Evolutionary conservation across 257 asterid species (phyloP).

Genomic region (Solanum appendiculatum): DNA sequence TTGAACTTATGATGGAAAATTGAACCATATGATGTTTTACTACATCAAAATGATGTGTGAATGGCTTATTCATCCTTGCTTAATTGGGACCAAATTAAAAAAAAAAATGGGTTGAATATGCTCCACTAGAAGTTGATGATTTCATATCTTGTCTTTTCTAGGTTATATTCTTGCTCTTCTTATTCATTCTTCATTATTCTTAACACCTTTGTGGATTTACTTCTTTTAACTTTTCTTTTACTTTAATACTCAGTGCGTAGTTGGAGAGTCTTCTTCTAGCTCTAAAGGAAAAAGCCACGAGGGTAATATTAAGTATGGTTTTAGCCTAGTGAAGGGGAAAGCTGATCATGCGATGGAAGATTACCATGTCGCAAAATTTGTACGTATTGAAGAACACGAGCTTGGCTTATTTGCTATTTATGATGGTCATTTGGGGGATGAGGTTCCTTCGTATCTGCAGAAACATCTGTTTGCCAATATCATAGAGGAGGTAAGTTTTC

Average conservation of each 20-base stretch:
- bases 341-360: constrained; percentile 87
- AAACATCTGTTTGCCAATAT: constrained; percentile 28
- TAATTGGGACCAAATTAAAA: not conserved
- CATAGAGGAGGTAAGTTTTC: constrained; percentile 23
- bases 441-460: constrained; percentile 32
- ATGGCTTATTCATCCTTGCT: not conserved
- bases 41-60: not conserved
- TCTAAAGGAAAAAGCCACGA: constrained; percentile 25
- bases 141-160: not conserved
- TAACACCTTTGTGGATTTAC: not conserved
- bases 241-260: constrained; percentile 17
- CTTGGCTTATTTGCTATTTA: constrained; percentile 35
- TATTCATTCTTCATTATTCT: not conserved
- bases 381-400: constrained; percentile 18
- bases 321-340: constrained; percentile 46
- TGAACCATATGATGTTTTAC: not conserved
- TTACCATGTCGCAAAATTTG: constrained; percentile 63
- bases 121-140: not conserved
- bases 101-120: not conserved
- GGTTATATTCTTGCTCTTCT: not conserved
- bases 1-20: not conserved
- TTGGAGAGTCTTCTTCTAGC: constrained; percentile 19
- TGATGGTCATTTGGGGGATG: constrained; percentile 37
- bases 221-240: not conserved
- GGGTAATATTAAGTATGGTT: constrained; percentile 38